Conservation (phyloP, 1,139 yeast species). For the Geotrichum fermentans region DNA sequence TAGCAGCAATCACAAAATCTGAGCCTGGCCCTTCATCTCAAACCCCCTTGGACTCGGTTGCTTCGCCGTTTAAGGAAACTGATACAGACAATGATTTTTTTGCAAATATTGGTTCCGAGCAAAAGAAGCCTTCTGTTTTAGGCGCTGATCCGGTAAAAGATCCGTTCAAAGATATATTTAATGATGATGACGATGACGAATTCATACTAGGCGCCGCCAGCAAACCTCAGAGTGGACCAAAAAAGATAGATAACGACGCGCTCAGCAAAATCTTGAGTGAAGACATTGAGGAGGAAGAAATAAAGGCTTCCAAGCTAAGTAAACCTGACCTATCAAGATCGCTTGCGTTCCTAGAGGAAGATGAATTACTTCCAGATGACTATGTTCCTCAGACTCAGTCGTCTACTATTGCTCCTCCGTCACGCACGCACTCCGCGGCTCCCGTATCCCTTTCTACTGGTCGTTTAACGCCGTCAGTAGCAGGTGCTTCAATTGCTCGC, state of each 20-base stretch:
- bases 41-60: no score
- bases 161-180: constrained; percentile 12
- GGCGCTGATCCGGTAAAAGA: not conserved
- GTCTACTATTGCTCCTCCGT: not conserved
- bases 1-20: no score
- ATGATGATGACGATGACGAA: constrained; percentile 4
- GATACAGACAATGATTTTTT: constrained; percentile 25
- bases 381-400: constrained; percentile 28
- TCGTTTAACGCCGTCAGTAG: not conserved
- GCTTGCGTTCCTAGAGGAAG: constrained; percentile 45
- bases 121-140: no score
- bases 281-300: constrained; percentile 16
- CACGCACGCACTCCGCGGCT: constrained; percentile 3
- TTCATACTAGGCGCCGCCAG: not conserved
- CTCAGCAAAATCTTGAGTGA: constrained; percentile 22
- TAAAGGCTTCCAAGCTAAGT: constrained; percentile 1
- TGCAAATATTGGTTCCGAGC: constrained; percentile 13
- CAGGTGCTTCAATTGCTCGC: constrained; percentile 1
- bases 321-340: constrained; percentile 22
- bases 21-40: no score
- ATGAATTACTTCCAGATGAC: constrained; percentile 43
- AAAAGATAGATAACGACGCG: constrained; percentile 20
- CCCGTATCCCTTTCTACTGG: not conserved
- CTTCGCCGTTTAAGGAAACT: not conserved
- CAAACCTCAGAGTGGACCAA: not conserved